Conservation (phyloP, 1,284 basidiomycete species). For the Rhodotorula glutinis region DNA sequence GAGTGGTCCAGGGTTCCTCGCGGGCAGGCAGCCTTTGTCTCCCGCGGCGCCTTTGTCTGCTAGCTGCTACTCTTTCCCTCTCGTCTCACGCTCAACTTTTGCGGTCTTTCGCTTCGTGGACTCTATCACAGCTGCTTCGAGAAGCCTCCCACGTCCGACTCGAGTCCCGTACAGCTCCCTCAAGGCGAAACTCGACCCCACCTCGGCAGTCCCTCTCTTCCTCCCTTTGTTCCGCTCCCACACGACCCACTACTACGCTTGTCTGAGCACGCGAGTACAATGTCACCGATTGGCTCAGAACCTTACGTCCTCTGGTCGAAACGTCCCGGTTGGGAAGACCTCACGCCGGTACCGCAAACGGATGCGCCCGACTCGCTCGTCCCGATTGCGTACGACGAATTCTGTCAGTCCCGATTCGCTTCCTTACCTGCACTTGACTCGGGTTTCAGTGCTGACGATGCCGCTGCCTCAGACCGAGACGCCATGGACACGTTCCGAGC, state of each 20-base stretch:
- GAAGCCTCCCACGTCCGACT: too few species aligned
- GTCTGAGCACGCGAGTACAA: too few species aligned
- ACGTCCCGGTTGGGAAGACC: constrained; percentile 71
- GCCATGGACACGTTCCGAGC: constrained; percentile 88
- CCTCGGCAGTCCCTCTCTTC: neutral
- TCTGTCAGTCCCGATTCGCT: constrained; percentile 61
- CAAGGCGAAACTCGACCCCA: too few species aligned
- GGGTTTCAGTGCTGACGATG: neutral
- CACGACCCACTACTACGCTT: too few species aligned
- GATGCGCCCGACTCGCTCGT: constrained; percentile 73
- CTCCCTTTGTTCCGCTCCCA: constrained; percentile 2
- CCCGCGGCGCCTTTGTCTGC: too few species aligned
- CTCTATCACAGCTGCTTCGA: too few species aligned
- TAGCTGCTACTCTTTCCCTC: too few species aligned
- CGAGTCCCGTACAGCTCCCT: too few species aligned
- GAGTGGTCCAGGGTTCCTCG: too few species aligned
- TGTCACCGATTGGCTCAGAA: neutral
- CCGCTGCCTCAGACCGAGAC: constrained; percentile 67
- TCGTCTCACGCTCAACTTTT: too few species aligned
- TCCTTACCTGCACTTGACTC: neutral
- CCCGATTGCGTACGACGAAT: constrained; percentile 78
- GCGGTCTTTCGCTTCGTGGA: too few species aligned
- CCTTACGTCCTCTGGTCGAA: constrained; percentile 57
- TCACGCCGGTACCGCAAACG: constrained; percentile 74
- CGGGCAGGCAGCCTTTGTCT: too few species aligned